Base-by-base conservation (phyloP, 23 red algal genomes). In the Gracilaria domingensis region DNA sequence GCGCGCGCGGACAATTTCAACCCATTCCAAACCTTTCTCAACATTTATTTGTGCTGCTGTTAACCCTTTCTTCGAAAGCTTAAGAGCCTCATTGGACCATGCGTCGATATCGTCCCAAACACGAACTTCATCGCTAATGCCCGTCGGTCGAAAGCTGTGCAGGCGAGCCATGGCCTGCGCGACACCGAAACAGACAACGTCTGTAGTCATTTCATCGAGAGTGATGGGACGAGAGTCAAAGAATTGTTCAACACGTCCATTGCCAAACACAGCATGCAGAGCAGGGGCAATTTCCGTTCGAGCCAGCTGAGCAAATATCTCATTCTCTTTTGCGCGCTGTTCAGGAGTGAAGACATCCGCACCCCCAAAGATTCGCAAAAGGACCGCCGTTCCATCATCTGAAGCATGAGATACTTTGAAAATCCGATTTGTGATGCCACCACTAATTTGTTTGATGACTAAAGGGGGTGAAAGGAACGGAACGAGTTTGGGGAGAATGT, bases 171-270 rank as follows among this genome's bases (percentile, higher is more conserved):
- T 84, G 28, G 40, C 35, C 75, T 73, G 28, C 23, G 93, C 93
- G 26, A 95, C 83, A 12, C 85, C 93, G 21, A 29, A 29, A 13
- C 75, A 32, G 16, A 95, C 73, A 57, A 35, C 28, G 4, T 51
- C 18, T 14, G 83, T 29, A 54, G 57, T 42, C 93, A 95, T 95
- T 57, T 95, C 93, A 20, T 95, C 74, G 18, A 89, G 53, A 21
- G 20, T 25, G 29, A 95, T 70, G 2, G 77, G 50, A 11, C 93
- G 93, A 11, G 78, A 72, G 29, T 95, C 66, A 23, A 83, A 55
- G 40, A 40, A 95, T 66, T 60, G 28, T 69, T 95, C 93, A 53
- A 95, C 81, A 14, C 93, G 78, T 29, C 93, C 93, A 54, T 95
- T 95, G 7, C 47, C 49, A 53, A 95, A 88, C 33, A 65, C 48